These are phyloP conservation scores for Cyclotella sp. DNA, from an alignment of 108 stramenopile genomes.

Conservation along the genomic window DNA sequence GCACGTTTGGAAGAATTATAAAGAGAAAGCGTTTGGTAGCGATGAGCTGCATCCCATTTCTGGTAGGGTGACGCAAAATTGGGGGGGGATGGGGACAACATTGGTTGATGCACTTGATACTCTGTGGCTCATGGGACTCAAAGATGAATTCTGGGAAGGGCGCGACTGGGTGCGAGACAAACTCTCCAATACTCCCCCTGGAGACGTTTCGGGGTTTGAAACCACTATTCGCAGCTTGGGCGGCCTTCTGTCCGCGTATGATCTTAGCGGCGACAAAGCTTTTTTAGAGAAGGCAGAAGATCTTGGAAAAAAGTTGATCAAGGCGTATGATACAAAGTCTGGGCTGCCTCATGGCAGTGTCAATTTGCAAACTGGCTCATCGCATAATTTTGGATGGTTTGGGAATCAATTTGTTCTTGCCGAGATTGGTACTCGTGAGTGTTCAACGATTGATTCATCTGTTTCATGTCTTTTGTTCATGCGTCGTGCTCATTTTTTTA, in stretches of 20 bases:
- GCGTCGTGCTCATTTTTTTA: not conserved
- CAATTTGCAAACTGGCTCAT: slow-evolving; percentile 55
- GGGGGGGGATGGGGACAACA: slow-evolving; percentile 93
- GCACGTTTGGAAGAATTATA: slow-evolving; percentile 76
- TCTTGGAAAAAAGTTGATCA: slow-evolving; percentile 67
- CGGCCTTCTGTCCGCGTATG: slow-evolving; percentile 94
- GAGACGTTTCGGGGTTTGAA: slow-evolving; percentile 92
- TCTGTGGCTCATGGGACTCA: slow-evolving; percentile 95
- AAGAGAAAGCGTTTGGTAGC: slow-evolving; percentile 79
- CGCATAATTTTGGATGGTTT: slow-evolving; percentile 63
- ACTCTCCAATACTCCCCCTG: slow-evolving; percentile 57
- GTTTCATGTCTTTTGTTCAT: not conserved
- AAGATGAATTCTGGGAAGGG: slow-evolving; percentile 90
- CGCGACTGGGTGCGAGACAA: slow-evolving; percentile 86
- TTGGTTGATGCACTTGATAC: slow-evolving; percentile 98
- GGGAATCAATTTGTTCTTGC: slow-evolving; percentile 65
- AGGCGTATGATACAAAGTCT: slow-evolving; percentile 67
- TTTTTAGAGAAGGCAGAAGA: slow-evolving; percentile 83
- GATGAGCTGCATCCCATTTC: slow-evolving; percentile 81
- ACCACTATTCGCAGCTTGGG: slow-evolving; percentile 97
- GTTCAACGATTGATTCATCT: slow-evolving; percentile 12
- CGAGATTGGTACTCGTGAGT: slow-evolving; percentile 88
- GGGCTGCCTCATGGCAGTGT: slow-evolving; percentile 76
- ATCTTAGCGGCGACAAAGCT: slow-evolving; percentile 69
- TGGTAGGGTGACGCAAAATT: slow-evolving; percentile 51